Conservation (phyloP, 1,284 basidiomycete species). For the Cerrena zonata region DNA sequence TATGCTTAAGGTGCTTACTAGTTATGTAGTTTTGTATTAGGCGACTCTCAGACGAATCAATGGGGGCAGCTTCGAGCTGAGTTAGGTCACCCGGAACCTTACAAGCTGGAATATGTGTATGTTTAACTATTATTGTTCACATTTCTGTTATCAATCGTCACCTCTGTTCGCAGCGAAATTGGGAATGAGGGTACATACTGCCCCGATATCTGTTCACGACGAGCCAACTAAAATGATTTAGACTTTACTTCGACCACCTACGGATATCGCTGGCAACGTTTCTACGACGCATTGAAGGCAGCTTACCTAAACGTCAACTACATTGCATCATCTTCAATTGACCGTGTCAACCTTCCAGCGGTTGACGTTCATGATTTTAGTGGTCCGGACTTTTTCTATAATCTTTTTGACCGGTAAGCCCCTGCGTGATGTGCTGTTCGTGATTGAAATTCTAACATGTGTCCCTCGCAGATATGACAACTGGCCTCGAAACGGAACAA, state of each 20-base stretch:
- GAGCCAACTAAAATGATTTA: too few species aligned
- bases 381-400: conserved; percentile 6
- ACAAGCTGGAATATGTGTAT: conserved; percentile 7
- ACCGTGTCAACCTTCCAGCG: conserved; percentile 3
- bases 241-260: conserved; percentile 9
- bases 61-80: conserved; percentile 6
- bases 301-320: conserved; percentile 6
- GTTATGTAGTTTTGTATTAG: conserved; percentile 2
- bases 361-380: conserved; percentile 9
- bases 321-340: conserved; percentile 2
- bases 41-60: conserved; percentile 4
- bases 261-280: conserved; percentile 7
- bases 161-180: background rate
- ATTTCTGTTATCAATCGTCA: background rate
- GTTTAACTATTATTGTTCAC: background rate
- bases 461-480: conserved; percentile 4
- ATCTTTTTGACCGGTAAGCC: conserved; percentile 1
- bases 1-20: background rate
- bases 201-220: background rate
- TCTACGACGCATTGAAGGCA: conserved; percentile 7
- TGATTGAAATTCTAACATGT: background rate
- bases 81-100: conserved; percentile 5
- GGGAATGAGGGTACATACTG: conserved; percentile 1
- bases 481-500: conserved; percentile 8
- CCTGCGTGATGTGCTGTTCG: too few species aligned